Conservation (phyloP, 208 protist genomes). For the Crithidia brevicula region DNA sequence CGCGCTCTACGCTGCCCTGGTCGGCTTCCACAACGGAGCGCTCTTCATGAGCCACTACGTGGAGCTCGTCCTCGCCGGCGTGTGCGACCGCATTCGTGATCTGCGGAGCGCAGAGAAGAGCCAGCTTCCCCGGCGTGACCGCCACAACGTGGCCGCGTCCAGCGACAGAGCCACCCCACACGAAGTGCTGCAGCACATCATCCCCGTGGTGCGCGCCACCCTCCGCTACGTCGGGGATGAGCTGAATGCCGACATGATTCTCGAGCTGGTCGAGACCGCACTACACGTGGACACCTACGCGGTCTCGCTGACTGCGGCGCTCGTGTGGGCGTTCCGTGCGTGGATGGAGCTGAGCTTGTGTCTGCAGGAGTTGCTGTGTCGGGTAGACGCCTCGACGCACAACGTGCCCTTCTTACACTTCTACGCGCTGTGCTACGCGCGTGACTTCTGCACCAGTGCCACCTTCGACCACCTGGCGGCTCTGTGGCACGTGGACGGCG, state of each 20-base stretch:
- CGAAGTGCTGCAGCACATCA: conserved; percentile 52
- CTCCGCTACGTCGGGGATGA: conserved; percentile 84
- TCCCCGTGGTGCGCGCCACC: conserved; percentile 53
- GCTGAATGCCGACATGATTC: conserved; percentile 77
- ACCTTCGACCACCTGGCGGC: conserved; percentile 69
- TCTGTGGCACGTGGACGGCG: conserved; percentile 66
- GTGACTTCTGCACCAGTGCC: conserved; percentile 47
- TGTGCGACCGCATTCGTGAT: conserved; percentile 66
- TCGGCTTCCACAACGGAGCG: conserved; percentile 76
- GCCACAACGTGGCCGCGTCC: background rate
- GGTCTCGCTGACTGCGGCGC: conserved; percentile 24
- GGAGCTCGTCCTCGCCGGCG: conserved; percentile 68
- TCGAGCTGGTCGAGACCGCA: conserved; percentile 70
- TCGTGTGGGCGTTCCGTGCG: conserved; percentile 26
- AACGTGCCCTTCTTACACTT: conserved; percentile 73
- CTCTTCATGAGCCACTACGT: conserved; percentile 71
- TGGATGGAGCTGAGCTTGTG: conserved; percentile 29
- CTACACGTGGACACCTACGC: conserved; percentile 41
- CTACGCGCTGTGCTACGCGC: conserved; percentile 75
- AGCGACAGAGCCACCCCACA: conserved; percentile 35
- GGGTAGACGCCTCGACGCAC: conserved; percentile 62
- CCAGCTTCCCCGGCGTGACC: background rate
- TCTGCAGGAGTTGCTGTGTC: conserved; percentile 63
- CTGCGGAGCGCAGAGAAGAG: background rate
- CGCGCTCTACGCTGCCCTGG: conserved; percentile 65